Conservation (phyloP, 2,329 filamentous ascomycete species). For the Ceratocystis eucalypticola region DNA sequence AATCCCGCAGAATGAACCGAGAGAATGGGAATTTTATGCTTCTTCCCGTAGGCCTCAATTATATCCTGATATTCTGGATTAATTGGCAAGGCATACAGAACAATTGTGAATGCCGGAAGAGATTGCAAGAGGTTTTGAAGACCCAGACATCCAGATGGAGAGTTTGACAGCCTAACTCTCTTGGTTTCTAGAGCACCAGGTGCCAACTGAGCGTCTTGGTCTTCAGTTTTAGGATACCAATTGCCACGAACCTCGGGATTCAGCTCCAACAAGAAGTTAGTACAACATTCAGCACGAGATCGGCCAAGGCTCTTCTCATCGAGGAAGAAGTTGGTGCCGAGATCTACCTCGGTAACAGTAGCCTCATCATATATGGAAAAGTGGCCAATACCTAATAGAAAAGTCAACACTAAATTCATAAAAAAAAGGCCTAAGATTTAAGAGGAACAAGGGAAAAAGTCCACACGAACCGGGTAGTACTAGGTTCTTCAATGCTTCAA, state of each 20-base stretch:
- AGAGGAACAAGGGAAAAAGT: not conserved
- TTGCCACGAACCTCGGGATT: conserved; percentile 83
- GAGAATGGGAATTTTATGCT: conserved; percentile 58
- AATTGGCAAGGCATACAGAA: conserved; percentile 42
- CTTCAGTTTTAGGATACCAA: conserved; percentile 39
- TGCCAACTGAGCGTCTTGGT: conserved; percentile 26
- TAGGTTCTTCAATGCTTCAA: conserved; percentile 94
- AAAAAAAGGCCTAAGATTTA: not conserved
- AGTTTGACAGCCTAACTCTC: conserved; percentile 14
- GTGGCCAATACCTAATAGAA: conserved; percentile 58
- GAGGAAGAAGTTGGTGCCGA: conserved; percentile 95
- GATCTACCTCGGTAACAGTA: conserved; percentile 62
- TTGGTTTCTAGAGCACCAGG: conserved; percentile 11
- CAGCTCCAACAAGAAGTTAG: conserved; percentile 66
- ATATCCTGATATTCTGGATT: conserved; percentile 30
- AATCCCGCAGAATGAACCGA: conserved; percentile 84
- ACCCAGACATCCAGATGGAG: conserved; percentile 23
- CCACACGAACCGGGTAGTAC: conserved; percentile 59
- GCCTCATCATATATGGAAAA: conserved; percentile 83
- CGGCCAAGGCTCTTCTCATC: conserved; percentile 65
- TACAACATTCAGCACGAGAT: conserved; percentile 63
- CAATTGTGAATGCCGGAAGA: conserved; percentile 36
- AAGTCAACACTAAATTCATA: not conserved
- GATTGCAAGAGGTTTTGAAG: conserved; percentile 29
- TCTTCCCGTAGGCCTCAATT: conserved; percentile 35